Percentiles rank a stretch among this genome's conserved stretches.
Conservation (phyloP, 2,329 filamentous ascomycete genomes). For the Lasiodiplodia gonubiensis region DNA sequence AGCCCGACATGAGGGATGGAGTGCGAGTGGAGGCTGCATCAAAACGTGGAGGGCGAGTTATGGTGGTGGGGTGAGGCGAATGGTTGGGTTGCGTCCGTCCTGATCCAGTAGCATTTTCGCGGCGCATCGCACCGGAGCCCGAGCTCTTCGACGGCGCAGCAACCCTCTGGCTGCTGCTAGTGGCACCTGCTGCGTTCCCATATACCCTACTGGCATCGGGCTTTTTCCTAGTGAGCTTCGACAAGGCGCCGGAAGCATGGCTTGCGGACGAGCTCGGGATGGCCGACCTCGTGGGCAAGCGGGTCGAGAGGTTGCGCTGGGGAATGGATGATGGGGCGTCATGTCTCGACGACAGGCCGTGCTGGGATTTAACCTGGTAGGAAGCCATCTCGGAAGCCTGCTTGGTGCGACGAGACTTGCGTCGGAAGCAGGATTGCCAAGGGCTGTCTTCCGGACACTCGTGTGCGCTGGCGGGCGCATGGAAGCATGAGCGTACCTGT, state of each 20-base stretch:
- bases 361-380: conserved; percentile 47
- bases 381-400: conserved; percentile 45
- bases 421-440: conserved; percentile 35
- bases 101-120: conserved; percentile 29
- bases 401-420: conserved; percentile 43
- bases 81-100: conserved; percentile 24
- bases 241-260: conserved; percentile 27
- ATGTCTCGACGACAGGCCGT: conserved; percentile 41
- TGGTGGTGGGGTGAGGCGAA: conserved; percentile 26
- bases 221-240: conserved; percentile 37
- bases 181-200: conserved; percentile 26
- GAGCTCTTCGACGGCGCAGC: conserved; percentile 16
- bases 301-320: conserved; percentile 40
- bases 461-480: conserved; percentile 48
- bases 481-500: conserved; percentile 41
- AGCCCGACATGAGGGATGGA: conserved; percentile 56
- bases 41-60: conserved; percentile 42
- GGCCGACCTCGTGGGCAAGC: conserved; percentile 45
- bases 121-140: conserved; percentile 27
- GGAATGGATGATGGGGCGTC: conserved; percentile 39
- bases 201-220: conserved; percentile 32
- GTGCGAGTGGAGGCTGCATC: conserved; percentile 48
- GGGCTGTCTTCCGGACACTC: conserved; percentile 38
- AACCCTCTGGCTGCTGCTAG: conserved; percentile 27
- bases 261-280: conserved; percentile 37